These are phyloP conservation scores for Trichodelitschia bisporula DNA, from an alignment of 495 filamentous ascomycete genomes.

Conservation along the genomic window DNA sequence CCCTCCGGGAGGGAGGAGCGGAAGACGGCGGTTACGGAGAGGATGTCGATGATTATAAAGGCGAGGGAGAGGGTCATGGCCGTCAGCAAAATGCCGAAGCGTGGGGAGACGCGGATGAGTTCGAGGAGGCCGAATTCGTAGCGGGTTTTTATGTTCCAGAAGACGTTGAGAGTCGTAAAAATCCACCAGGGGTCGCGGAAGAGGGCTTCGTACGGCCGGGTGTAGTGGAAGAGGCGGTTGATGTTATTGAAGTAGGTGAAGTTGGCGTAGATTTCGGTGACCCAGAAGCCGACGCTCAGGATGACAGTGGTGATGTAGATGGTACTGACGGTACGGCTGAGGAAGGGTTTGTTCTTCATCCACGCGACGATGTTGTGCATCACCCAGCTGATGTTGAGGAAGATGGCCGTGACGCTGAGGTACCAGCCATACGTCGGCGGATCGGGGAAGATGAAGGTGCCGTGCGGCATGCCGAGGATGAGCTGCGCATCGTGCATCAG, in stretches of 20 bases:
- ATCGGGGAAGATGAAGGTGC: conserved; percentile 15
- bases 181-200: conserved; percentile 37
- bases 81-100: conserved; percentile 29
- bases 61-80: conserved; percentile 28
- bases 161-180: conserved; percentile 23
- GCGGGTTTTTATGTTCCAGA: conserved; percentile 27
- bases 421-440: conserved; percentile 14
- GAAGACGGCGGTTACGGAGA: conserved; percentile 13
- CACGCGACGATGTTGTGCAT: conserved; percentile 19
- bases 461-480: conserved; percentile 14
- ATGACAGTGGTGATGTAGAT: conserved; percentile 16
- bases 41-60: conserved; percentile 28
- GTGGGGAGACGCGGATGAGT: conserved; percentile 24
- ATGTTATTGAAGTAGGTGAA: conserved; percentile 15
- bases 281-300: conserved; percentile 15
- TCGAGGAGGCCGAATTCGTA: conserved; percentile 26
- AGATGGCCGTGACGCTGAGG: conserved; percentile 14
- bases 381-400: conserved; percentile 14
- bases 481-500: conserved; percentile 8
- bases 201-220: conserved; percentile 26
- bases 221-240: conserved; percentile 21
- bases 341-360: conserved; percentile 18
- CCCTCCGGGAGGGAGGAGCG: conserved; percentile 9
- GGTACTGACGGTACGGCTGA: conserved; percentile 7
- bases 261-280: conserved; percentile 17